phyloP scores from a whole-genome alignment of 1,284 basidiomycete genomes.

The Mycena sp. region DNA sequence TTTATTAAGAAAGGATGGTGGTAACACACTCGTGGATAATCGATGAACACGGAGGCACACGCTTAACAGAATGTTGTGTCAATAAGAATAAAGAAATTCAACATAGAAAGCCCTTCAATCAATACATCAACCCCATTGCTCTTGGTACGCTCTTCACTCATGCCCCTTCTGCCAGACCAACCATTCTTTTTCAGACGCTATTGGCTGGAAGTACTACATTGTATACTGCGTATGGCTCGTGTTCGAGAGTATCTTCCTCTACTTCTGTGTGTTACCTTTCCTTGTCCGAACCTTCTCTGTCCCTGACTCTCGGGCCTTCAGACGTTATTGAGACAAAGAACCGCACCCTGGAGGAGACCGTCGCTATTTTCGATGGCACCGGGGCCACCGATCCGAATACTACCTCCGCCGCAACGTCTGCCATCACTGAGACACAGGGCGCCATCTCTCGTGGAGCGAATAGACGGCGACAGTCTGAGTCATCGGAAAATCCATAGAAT shows the following conservation, averaged over 20 bases:
- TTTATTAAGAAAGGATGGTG: neutral
- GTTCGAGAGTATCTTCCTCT: constrained; percentile 72
- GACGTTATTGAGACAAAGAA: constrained; percentile 78
- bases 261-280: constrained; percentile 54
- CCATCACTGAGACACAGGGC: no score
- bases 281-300: neutral
- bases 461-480: no score
- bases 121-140: constrained; percentile 85
- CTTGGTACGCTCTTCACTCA: constrained; percentile 43
- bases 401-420: no score
- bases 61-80: no score
- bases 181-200: constrained; percentile 38
- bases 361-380: constrained; percentile 78
- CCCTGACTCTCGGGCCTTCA: constrained; percentile 36
- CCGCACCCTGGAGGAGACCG: constrained; percentile 80
- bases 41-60: no score
- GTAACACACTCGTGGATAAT: constrained; percentile 68
- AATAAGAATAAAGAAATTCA: constrained; percentile 69
- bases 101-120: constrained; percentile 64
- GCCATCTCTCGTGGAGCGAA: no score
- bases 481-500: no score
- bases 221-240: constrained; percentile 77
- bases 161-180: constrained; percentile 10
- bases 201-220: constrained; percentile 78
- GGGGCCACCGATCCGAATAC: constrained; percentile 54